phyloP scores from a whole-genome alignment of 78 protist genomes.

The Chrysochromulina parva region DNA sequence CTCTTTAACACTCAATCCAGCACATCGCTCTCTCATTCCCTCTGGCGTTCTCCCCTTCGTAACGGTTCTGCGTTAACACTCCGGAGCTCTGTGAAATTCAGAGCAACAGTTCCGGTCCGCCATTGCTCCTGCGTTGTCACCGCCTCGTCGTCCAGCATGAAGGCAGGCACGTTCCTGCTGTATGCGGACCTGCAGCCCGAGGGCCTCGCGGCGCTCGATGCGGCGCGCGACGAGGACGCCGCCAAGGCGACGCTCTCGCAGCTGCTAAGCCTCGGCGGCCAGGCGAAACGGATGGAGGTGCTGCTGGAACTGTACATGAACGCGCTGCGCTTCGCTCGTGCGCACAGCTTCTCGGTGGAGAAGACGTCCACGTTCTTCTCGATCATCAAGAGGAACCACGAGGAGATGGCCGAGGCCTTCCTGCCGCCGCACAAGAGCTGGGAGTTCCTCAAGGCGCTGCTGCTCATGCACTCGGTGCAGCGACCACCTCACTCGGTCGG shows the following conservation, averaged over 20 bases:
- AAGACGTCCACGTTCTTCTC: conserved; percentile 13
- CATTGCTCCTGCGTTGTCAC: too few species aligned
- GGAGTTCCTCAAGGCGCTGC: neutral
- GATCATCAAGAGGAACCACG: neutral
- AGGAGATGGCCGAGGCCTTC: neutral
- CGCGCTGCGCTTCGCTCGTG: neutral
- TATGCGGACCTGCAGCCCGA: neutral
- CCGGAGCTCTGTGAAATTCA: too few species aligned
- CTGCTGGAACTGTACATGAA: neutral
- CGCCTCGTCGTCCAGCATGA: too few species aligned
- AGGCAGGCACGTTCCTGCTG: neutral
- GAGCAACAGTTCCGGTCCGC: too few species aligned
- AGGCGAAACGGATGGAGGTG: neutral
- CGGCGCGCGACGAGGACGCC: neutral
- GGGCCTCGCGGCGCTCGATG: neutral
- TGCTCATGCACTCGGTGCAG: neutral
- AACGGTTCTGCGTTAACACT: too few species aligned
- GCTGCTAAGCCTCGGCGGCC: neutral
- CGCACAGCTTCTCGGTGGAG: neutral
- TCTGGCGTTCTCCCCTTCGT: too few species aligned
- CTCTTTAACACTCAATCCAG: too few species aligned
- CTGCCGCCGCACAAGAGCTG: neutral
- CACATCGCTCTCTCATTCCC: too few species aligned
- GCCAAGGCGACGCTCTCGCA: neutral
- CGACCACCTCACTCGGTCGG: conserved; percentile 5